These are phyloP conservation scores for Penicillium paradoxum DNA, from an alignment of 495 filamentous ascomycete species.

Conservation along the genomic window DNA sequence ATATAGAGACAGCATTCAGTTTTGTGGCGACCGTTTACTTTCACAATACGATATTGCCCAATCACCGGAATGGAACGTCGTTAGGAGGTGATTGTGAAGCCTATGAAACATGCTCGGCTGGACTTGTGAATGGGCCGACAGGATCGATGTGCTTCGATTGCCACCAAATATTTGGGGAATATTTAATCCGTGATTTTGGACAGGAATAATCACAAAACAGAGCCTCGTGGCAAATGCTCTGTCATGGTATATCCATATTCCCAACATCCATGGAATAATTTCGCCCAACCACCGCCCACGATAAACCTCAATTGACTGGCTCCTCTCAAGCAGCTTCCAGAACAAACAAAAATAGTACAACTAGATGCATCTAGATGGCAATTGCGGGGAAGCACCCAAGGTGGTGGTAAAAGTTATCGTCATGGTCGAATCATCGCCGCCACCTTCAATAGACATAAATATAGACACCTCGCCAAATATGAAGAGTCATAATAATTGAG, in stretches of 20 bases:
- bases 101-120: too few relatives aligned
- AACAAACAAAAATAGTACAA: conserved; percentile 17
- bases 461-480: neutral
- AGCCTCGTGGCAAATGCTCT: neutral
- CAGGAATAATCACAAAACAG: neutral
- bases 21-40: too few relatives aligned
- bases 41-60: too few relatives aligned
- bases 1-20: too few relatives aligned
- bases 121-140: too few relatives aligned
- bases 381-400: conserved; percentile 16
- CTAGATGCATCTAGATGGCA: conserved; percentile 7
- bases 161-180: neutral
- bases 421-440: conserved; percentile 23
- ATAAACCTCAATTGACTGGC: conserved; percentile 6
- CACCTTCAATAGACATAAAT: conserved; percentile 19
- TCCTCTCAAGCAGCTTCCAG: conserved; percentile 2
- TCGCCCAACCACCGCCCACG: neutral
- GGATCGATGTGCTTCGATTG: neutral
- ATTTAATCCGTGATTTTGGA: neutral
- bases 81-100: too few relatives aligned
- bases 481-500: neutral
- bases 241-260: neutral
- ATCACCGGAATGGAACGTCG: too few relatives aligned
- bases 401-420: conserved; percentile 25
- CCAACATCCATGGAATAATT: neutral